phyloP scores from a whole-genome alignment of 805 yeast species.

The Saturnispora sekii region DNA sequence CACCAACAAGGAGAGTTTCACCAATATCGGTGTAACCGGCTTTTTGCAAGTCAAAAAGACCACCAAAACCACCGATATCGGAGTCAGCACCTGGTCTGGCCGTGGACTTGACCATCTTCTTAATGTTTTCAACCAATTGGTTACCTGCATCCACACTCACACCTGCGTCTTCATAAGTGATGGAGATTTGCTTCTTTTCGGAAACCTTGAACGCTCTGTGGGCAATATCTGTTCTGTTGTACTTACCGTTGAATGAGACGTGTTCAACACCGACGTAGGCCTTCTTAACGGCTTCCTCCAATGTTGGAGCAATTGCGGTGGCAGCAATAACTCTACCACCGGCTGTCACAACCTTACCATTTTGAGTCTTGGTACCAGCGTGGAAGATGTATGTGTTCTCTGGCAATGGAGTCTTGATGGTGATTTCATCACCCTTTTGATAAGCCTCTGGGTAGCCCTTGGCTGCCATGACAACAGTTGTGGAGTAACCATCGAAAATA shows the following conservation, averaged over 20 bases:
- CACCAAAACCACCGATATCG: slow-evolving; percentile 98
- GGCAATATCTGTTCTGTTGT: slow-evolving; percentile 89
- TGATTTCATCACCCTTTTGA: slow-evolving; percentile 77
- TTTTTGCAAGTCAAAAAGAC: slow-evolving; percentile 78
- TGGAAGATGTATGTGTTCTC: slow-evolving; percentile 74
- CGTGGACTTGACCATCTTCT: slow-evolving; percentile 83
- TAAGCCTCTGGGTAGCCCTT: slow-evolving; percentile 94
- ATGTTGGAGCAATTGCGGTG: slow-evolving; percentile 69
- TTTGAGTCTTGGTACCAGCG: slow-evolving; percentile 73
- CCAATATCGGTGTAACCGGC: slow-evolving; percentile 75
- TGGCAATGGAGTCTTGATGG: slow-evolving; percentile 38
- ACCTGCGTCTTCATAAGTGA: slow-evolving; percentile 94
- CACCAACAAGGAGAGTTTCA: slow-evolving; percentile 82
- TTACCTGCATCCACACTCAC: slow-evolving; percentile 97
- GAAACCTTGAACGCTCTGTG: slow-evolving; percentile 80
- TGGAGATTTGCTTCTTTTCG: slow-evolving; percentile 27
- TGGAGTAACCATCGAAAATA: slow-evolving; percentile 46
- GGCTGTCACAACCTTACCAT: slow-evolving; percentile 54
- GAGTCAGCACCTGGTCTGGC: slow-evolving; percentile 95
- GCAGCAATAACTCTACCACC: slow-evolving; percentile 98
- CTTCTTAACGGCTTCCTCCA: slow-evolving; percentile 71
- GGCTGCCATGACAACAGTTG: slow-evolving; percentile 94
- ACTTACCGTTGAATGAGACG: slow-evolving; percentile 63
- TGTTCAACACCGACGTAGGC: slow-evolving; percentile 81
- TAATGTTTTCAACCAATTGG: slow-evolving; percentile 78